A percentile compares a stretch with the other conserved stretches of the same genome.
Conservation (phyloP, 2,329 filamentous ascomycete genomes). For the Alternaria gaisen region DNA sequence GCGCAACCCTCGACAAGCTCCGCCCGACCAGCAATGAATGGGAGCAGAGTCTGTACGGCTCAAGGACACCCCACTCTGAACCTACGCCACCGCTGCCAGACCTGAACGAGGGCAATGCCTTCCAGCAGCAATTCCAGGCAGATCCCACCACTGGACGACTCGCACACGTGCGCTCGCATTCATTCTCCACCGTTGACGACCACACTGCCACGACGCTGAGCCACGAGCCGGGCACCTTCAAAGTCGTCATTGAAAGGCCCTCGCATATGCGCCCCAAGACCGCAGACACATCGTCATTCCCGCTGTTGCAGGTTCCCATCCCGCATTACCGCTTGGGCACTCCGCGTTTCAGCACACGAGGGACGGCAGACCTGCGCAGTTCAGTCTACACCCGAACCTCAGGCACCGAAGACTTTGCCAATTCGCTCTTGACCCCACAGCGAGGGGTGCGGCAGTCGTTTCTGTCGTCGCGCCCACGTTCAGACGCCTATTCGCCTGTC, state of each 20-base stretch:
- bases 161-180: constrained; percentile 67
- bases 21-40: constrained; percentile 49
- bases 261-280: constrained; percentile 69
- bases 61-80: constrained; percentile 43
- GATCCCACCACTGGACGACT: constrained; percentile 27
- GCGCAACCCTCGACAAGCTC: constrained; percentile 42
- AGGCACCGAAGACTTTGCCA: constrained; percentile 72
- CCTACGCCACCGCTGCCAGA: constrained; percentile 31
- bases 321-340: constrained; percentile 85
- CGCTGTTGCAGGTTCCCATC: constrained; percentile 76
- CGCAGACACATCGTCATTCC: constrained; percentile 64
- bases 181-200: constrained; percentile 80
- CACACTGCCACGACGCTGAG: constrained; percentile 58
- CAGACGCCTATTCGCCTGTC: constrained; percentile 49
- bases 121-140: constrained; percentile 22
- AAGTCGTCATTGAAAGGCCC: constrained; percentile 80
- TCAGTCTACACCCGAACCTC: constrained; percentile 78
- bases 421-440: constrained; percentile 63
- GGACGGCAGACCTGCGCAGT: constrained; percentile 78
- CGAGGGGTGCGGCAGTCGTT: constrained; percentile 46
- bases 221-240: constrained; percentile 74
- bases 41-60: constrained; percentile 48
- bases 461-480: constrained; percentile 48
- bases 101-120: constrained; percentile 29
- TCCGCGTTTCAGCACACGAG: constrained; percentile 78